Base-by-base conservation (phyloP, 2,329 filamentous ascomycete species). In the Nemania sp. region DNA sequence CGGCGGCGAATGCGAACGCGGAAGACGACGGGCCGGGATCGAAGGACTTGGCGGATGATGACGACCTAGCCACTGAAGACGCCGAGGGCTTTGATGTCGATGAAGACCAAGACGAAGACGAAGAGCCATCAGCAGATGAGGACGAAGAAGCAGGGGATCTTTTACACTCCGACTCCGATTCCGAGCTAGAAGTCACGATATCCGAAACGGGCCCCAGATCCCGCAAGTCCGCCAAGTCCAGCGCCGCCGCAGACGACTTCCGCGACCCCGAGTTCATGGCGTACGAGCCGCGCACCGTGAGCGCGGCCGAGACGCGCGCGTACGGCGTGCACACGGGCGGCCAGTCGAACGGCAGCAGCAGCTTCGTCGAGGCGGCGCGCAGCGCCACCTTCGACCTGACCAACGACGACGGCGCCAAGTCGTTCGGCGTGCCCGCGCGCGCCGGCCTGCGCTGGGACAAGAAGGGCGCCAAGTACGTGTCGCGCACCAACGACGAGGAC, bases 251-350 rank as follows among this genome's bases (percentile, higher is more conserved):
- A 18, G 34, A 42, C 35, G 62, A 63, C 51, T 84, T 87, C 47
- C 87, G 91, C 72, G 93, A 97, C 73, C 84, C 88, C 0, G 93
- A 97, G 68, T 99, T 96, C 86, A 98, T 99, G 92, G 90, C 91
- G 10, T 99, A 99, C 81, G 91, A 87, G 1, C 95, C 95, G 0
- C 88, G 90, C 63, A 87, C 87, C 43, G 84, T 86, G 68, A 95
- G 94, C 74, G 82, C 90, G 4, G 91, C 90, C 54, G 94, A 98
- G 77, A 92, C 97, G 73, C 90, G 91, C 56, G 95, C 89, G 12
- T 99, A 99, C 77, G 92, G 93, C 65, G 92, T 99, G 17, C 91
- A 96, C 76, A 90, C 91, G 0, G 92, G 92, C 46, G 59, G 65
- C 1, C 55, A 63, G n/a, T 87, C 85, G 10, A 88, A 90, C 59